Evolutionary conservation across 129 eudicot species (phyloP).

Genomic region (Flaveria brownii): DNA sequence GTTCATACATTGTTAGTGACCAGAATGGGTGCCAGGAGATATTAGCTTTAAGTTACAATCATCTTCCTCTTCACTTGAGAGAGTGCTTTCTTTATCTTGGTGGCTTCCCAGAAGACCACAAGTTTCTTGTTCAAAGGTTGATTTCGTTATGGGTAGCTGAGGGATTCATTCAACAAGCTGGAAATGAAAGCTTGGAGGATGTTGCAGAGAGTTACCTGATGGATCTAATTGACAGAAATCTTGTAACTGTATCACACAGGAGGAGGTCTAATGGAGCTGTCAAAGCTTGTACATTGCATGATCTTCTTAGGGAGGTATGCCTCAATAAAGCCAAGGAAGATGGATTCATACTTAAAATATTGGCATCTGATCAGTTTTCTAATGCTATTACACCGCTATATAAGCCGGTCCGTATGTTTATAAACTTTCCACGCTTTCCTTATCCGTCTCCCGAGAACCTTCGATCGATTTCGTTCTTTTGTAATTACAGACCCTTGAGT

Average conservation of each 20-base stretch:
- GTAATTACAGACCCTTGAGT: background rate
- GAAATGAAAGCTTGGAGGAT: conserved; percentile 23
- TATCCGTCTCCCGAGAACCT: background rate
- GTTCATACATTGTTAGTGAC: background rate
- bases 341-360: background rate
- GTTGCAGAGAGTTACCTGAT: conserved; percentile 19
- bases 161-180: conserved; percentile 26
- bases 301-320: conserved; percentile 34
- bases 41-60: conserved; percentile 22
- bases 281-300: conserved; percentile 22
- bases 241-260: conserved; percentile 8
- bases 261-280: conserved; percentile 8
- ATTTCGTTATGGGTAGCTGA: conserved; percentile 41
- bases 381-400: background rate
- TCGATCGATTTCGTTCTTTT: background rate
- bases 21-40: background rate
- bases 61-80: conserved; percentile 31
- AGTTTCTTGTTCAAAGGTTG: background rate
- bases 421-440: background rate
- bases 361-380: background rate
- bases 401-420: background rate
- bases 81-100: conserved; percentile 32
- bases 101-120: conserved; percentile 13
- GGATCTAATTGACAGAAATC: conserved; percentile 14
- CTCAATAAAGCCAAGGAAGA: conserved; percentile 14